Conservation (phyloP, 108 stramenopile species). For the Nitzschia putrida region DNA sequence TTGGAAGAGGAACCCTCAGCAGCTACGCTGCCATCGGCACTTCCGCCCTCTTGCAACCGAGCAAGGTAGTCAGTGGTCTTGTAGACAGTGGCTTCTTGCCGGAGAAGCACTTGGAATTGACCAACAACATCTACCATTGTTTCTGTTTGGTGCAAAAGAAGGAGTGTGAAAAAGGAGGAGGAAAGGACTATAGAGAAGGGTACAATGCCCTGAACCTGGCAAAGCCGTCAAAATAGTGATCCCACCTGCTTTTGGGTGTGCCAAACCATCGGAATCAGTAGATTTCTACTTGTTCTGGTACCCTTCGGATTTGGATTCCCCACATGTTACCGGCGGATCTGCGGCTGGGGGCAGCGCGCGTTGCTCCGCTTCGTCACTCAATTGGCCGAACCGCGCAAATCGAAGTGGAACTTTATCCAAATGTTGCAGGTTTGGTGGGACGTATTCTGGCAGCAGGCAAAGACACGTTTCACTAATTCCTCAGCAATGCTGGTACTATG, state of each 20-base stretch:
- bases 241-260: neutral
- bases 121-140: constrained; percentile 38
- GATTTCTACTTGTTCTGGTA: neutral
- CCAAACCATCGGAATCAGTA: constrained; percentile 1
- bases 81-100: constrained; percentile 34
- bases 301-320: no score
- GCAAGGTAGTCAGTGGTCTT: constrained; percentile 35
- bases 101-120: constrained; percentile 38
- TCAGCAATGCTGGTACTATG: no score
- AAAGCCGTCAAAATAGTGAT: constrained; percentile 3
- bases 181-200: neutral
- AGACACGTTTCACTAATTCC: no score
- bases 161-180: neutral
- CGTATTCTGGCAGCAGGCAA: no score
- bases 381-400: no score
- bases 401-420: no score
- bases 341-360: no score
- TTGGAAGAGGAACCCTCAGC: constrained; percentile 1
- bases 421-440: no score
- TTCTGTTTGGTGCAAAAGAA: neutral
- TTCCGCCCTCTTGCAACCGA: constrained; percentile 23
- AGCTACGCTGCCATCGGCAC: neutral
- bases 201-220: neutral
- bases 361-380: no score
- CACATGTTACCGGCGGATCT: no score